Conservation (phyloP, 129 eudicot genomes). For the Sambucus nigra region DNA sequence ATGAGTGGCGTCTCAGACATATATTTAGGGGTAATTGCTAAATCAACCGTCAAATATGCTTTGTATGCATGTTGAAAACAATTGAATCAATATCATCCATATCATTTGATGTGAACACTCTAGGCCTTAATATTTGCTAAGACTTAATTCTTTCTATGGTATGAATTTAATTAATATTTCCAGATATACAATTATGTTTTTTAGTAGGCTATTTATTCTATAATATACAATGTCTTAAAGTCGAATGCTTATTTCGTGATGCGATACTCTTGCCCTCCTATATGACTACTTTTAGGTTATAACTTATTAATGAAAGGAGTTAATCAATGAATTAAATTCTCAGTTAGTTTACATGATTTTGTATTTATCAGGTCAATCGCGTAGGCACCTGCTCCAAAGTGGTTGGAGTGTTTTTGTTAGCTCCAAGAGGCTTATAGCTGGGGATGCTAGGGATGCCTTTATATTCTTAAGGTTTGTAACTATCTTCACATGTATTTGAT, state of each 20-base stretch:
- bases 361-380: slow-evolving; percentile 65
- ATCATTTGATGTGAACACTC: no score
- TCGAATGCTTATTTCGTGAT: background rate
- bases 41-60: no score
- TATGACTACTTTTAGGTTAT: no score
- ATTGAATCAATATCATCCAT: no score
- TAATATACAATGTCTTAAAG: background rate
- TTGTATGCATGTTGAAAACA: no score
- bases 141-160: no score
- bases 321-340: no score
- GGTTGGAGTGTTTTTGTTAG: slow-evolving; percentile 99
- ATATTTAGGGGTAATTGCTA: slow-evolving; percentile 81
- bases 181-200: no score
- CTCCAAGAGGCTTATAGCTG: slow-evolving; percentile 95
- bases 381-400: slow-evolving; percentile 94
- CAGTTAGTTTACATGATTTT: background rate
- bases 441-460: slow-evolving; percentile 95
- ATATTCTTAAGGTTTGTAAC: slow-evolving; percentile 67
- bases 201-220: no score
- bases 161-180: no score
- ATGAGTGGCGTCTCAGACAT: slow-evolving; percentile 91
- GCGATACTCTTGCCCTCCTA: background rate
- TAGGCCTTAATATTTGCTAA: no score
- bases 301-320: no score
- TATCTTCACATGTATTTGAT: background rate